phyloP scores from a whole-genome alignment of 148 eudicot species.

The Camellia sinensis region DNA sequence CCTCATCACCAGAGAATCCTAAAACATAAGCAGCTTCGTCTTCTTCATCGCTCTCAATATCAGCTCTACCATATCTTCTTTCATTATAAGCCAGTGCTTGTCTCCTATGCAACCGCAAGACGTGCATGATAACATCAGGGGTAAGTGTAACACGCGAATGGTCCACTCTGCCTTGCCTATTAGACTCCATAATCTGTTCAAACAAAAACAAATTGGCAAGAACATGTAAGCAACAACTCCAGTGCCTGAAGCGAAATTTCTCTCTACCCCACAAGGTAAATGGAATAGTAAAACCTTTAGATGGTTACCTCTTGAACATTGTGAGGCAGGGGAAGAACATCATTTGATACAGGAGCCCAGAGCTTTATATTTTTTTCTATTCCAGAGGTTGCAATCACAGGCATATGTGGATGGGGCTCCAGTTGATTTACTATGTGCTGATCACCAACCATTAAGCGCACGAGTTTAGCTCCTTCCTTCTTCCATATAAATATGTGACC shows the following conservation, averaged over 20 bases:
- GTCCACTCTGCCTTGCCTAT: conserved; percentile 58
- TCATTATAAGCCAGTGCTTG: conserved; percentile 53
- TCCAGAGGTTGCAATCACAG: conserved; percentile 68
- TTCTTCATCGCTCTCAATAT: conserved; percentile 52
- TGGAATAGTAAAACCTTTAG: not conserved
- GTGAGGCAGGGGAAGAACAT: conserved; percentile 52
- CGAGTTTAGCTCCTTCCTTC: conserved; percentile 59
- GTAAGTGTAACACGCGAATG: conserved; percentile 51
- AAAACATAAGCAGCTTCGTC: conserved; percentile 40
- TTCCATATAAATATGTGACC: conserved; percentile 85
- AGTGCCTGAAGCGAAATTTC: not conserved
- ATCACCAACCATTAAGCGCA: conserved; percentile 79
- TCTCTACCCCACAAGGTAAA: not conserved
- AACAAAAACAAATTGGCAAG: not conserved
- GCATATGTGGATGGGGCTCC: conserved; percentile 68
- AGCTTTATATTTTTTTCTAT: conserved; percentile 61
- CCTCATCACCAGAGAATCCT: conserved; percentile 49
- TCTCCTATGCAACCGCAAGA: conserved; percentile 63
- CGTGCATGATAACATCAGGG: conserved; percentile 79
- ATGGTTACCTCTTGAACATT: conserved; percentile 49
- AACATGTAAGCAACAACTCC: not conserved
- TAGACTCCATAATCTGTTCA: conserved; percentile 64
- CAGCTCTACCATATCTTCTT: conserved; percentile 39
- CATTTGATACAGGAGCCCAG: conserved; percentile 64
- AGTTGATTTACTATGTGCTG: conserved; percentile 62